Evolutionary conservation across 352 stramenopile species (phyloP), one percentile per base, ranked within the genome.

Genomic region (Salisapilia sapeloensis): DNA sequence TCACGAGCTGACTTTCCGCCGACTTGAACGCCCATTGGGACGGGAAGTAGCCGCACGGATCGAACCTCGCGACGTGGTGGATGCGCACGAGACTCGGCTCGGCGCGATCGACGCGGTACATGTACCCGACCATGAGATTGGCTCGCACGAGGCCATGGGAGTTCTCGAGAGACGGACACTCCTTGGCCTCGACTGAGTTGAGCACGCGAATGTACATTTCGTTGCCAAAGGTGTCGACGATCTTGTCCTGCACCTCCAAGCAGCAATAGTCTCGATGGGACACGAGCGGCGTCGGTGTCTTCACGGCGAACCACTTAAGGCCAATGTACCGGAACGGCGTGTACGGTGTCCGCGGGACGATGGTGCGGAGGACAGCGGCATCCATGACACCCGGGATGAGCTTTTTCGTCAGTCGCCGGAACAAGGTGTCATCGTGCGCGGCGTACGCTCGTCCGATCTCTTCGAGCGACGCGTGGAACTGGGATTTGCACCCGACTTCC

Each of bases 221-320:
- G 51, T 87, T 86, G 18, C 75, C 75, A 32, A 61, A 71, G 14
- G 57, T 59, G 42, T 91, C 75, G 12, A 76, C 44, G 23, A 91
- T 84, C 49, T 80, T 79, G 54, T 91, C 75, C 46, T 82, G 65
- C 19, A 86, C 67, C 32, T 91, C 75, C 15, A 91, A 61, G 24
- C 56, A 78, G 58, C 71, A 91, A 38, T 83, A 91, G 53, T 91
- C 75, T 24, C 75, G 69, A 30, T 83, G 67, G 11, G 71, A 78
- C 13, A 87, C 70, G 27, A 85, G 66, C 34, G 67, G 70, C 31
- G 65, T 85, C 11, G 71, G 61, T 27, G 72, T 84, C 40, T 82
- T 82, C 45, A 87, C 56, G 8, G 66, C 71, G 41, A 81, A 87
- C 75, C 75, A 91, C 48, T 87, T 86, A 51, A 91, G 67, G 28